Base-by-base conservation (phyloP, 148 eudicot species). In the Vaccinium myrtillus region DNA sequence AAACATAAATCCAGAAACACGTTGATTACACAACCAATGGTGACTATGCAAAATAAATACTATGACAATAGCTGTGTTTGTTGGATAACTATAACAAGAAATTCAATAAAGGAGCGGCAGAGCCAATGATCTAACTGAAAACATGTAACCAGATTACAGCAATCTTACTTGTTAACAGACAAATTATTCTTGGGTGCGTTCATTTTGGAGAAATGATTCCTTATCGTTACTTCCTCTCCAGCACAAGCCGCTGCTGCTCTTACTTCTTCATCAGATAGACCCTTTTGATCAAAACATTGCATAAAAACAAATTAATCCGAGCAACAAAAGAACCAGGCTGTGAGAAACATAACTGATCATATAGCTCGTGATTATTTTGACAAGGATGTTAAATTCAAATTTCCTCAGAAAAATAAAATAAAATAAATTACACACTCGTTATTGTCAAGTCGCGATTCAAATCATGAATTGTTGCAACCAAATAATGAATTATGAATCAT, bases 161-260 rank as follows among this genome's bases (percentile, higher is more conserved):
- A 32, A 88, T 85, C 97, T 82, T 91, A 97, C 99, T 97, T 97
- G 93, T 91, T 94, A 71, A 92, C 98, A 39, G 96, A 93, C 82
- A 96, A 90, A 83, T 91, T 87, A 83, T 97, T 98, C 86, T 82
- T 93, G 63, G 99, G 99, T 50, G 98, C 98, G 90, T 95, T 97
- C 98, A 97, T 97, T 90, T 97, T 96, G 49, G 94, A 92, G 88
- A 97, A 97, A 71, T 92, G 96, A 88, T 95, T 97, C 87, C 99
- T 90, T 87, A 97, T 97, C 93, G 90, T 91, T 76, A 97, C 99
- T 92, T 97, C 99, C 85, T 97, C 98, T 48, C 99, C 92, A 75
- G 99, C 99, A 91, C 98, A 97, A 78, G 98, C 90, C 74, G 99
- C 99, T 53, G 98, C 98, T 55, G 94, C 91, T 88, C 95, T 94